These are phyloP conservation scores for Aspergillus pseudonomiae DNA, from an alignment of 2,329 filamentous ascomycete species.

Conservation along the genomic window DNA sequence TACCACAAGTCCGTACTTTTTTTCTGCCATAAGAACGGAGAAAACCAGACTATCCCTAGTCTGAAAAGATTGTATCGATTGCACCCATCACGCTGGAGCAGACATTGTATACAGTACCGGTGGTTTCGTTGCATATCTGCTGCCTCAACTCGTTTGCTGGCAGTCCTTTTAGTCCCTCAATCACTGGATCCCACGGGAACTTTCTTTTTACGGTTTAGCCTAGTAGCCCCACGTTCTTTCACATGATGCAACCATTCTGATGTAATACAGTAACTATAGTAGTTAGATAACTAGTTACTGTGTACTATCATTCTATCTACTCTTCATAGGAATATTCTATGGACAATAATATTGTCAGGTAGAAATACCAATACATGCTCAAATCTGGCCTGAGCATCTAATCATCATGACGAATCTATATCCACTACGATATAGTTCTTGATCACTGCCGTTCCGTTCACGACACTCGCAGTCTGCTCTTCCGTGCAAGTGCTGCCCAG, in stretches of 20 bases:
- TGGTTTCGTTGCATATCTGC: not conserved
- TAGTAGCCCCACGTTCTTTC: not conserved
- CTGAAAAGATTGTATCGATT: not conserved
- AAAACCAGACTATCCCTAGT: not conserved
- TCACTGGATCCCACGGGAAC: not conserved
- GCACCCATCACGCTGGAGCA: not conserved
- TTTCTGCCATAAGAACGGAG: not conserved
- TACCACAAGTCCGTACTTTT: not conserved
- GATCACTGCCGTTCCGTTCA: conserved; percentile 50
- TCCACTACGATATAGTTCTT: conserved; percentile 50
- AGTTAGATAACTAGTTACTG: no score
- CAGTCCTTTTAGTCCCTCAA: not conserved
- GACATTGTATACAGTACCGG: not conserved
- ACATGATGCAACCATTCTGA: not conserved
- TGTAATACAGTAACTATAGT: not conserved
- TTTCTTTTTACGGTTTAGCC: not conserved
- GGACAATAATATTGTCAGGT: not conserved
- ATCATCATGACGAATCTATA: conserved; percentile 12
- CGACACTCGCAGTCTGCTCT: conserved; percentile 47
- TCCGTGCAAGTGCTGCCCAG: conserved; percentile 46
- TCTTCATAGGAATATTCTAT: not conserved
- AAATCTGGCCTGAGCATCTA: not conserved
- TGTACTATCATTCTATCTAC: not conserved
- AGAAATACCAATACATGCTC: not conserved
- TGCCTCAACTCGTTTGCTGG: not conserved